Conservation (phyloP, 2,329 filamentous ascomycete species). For the Rhynchosporium secalis region DNA sequence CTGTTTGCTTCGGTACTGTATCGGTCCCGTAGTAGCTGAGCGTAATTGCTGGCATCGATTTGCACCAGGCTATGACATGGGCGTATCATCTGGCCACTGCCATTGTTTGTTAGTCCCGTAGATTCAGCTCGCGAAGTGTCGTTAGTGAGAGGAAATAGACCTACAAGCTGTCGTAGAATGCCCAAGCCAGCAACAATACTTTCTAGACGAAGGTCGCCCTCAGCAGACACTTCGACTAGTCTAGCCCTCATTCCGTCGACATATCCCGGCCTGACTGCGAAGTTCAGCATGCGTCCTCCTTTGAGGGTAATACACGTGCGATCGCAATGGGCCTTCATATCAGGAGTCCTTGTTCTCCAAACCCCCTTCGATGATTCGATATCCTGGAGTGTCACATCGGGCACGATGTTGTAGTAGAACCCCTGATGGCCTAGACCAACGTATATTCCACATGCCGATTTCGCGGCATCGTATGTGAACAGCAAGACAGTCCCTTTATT, state of each 20-base stretch:
- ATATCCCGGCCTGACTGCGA: neutral
- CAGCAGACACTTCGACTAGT: neutral
- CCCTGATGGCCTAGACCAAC: neutral
- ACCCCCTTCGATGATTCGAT: neutral
- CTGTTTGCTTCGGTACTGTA: too few relatives aligned
- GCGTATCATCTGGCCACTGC: too few relatives aligned
- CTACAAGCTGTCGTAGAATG: too few relatives aligned
- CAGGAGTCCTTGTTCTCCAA: neutral
- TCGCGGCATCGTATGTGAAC: neutral
- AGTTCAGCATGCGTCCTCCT: neutral
- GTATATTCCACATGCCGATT: neutral
- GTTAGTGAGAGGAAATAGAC: too few relatives aligned
- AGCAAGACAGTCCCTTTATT: neutral
- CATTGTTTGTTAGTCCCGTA: too few relatives aligned
- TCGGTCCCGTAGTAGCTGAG: too few relatives aligned
- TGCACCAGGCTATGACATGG: too few relatives aligned
- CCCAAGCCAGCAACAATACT: neutral
- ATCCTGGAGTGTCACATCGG: neutral
- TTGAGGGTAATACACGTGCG: neutral
- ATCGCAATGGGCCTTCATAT: neutral
- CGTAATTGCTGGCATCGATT: too few relatives aligned
- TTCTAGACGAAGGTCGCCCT: neutral
- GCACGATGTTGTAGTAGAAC: neutral
- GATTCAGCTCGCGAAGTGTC: too few relatives aligned
- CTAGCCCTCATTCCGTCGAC: neutral